phyloP scores from a whole-genome alignment of 2,329 filamentous ascomycete species.

The Colletotrichum melonis region DNA sequence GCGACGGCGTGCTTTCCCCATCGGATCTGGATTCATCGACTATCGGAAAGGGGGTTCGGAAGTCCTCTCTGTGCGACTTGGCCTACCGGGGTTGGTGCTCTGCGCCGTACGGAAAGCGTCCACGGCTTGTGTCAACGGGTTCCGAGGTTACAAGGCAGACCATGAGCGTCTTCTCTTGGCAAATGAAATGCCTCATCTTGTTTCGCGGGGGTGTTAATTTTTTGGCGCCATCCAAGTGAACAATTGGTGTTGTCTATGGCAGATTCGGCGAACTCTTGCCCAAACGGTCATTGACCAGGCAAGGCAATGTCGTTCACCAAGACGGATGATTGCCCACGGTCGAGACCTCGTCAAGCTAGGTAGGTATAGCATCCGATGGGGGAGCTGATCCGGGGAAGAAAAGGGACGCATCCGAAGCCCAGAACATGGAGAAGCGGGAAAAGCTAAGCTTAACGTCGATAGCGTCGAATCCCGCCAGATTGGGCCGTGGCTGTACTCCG shows the following conservation, averaged over 20 bases:
- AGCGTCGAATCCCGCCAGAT: constrained; percentile 10
- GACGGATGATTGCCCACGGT: neutral
- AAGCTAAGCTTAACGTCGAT: constrained; percentile 12
- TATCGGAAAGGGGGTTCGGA: neutral
- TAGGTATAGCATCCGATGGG: too few relatives aligned
- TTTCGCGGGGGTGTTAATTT: neutral
- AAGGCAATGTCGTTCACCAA: neutral
- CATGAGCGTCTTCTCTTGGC: neutral
- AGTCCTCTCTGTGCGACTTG: neutral
- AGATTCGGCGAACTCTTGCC: neutral
- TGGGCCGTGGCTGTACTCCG: neutral
- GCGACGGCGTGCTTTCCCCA: neutral
- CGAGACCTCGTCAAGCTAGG: neutral
- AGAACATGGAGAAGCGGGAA: neutral
- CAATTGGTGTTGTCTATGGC: neutral
- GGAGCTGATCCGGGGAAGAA: neutral
- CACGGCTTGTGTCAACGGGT: neutral
- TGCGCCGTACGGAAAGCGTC: neutral
- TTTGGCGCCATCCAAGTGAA: neutral
- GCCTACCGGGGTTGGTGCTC: neutral
- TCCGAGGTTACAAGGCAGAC: neutral
- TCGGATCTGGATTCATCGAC: neutral
- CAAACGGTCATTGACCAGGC: neutral
- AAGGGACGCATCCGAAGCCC: neutral
- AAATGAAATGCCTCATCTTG: neutral